Conservation (phyloP, 2,329 filamentous ascomycete genomes). For the Eutypella sp. region DNA sequence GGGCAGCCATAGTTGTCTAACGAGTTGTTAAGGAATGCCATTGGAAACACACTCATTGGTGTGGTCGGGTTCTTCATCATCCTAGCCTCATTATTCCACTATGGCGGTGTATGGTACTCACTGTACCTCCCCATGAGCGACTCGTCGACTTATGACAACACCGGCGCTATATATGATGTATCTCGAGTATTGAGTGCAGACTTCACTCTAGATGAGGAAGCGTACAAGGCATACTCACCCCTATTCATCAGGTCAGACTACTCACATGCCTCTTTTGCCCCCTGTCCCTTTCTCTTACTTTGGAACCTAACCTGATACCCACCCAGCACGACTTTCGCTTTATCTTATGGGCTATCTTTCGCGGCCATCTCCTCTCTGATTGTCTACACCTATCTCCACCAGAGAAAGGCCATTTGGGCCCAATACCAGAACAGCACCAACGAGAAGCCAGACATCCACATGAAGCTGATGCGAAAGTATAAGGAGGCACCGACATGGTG, state of each 20-base stretch:
- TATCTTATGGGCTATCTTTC: slow-evolving; percentile 68
- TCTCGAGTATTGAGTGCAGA: slow-evolving; percentile 56
- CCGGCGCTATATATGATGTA: slow-evolving; percentile 59
- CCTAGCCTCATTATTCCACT: slow-evolving; percentile 57
- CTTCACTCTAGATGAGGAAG: slow-evolving; percentile 56
- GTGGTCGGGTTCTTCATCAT: slow-evolving; percentile 62
- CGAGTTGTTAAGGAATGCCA: slow-evolving; percentile 53
- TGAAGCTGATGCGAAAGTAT: slow-evolving; percentile 53
- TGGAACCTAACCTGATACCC: slow-evolving; percentile 5
- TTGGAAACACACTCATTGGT: slow-evolving; percentile 67
- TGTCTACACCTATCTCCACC: slow-evolving; percentile 63
- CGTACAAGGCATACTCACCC: slow-evolving; percentile 63
- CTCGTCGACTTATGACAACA: slow-evolving; percentile 68
- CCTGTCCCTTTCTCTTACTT: not conserved
- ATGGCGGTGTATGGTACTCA: slow-evolving; percentile 59
- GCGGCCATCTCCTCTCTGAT: slow-evolving; percentile 65
- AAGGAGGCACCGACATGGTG: slow-evolving; percentile 60
- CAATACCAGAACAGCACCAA: slow-evolving; percentile 55
- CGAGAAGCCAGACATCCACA: slow-evolving; percentile 59
- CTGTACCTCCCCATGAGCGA: slow-evolving; percentile 66
- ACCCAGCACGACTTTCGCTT: slow-evolving; percentile 61
- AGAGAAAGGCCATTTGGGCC: slow-evolving; percentile 61
- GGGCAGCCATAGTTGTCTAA: slow-evolving; percentile 15
- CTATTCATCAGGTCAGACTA: slow-evolving; percentile 52
- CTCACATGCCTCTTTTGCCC: not conserved